A percentile compares a stretch with the other conserved stretches of the same genome.
phyloP scores from a whole-genome alignment of 1,139 yeast genomes.

The Yamadazyma blattariae region DNA sequence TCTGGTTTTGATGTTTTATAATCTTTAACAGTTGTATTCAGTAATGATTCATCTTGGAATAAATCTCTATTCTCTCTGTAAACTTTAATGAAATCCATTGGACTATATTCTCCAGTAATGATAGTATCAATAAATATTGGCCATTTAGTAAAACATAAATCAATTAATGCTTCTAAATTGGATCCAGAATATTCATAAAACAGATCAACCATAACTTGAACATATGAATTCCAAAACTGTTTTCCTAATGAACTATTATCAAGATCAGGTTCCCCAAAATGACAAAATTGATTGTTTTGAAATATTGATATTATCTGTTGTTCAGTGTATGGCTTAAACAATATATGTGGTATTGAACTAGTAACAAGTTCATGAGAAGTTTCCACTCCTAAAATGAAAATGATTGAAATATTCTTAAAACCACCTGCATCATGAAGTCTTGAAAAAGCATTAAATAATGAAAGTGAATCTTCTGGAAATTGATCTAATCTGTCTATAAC shows the following conservation, averaged over 20 bases:
- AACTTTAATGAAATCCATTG: slow-evolving; percentile 43
- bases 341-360: slow-evolving; percentile 47
- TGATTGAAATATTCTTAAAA: slow-evolving; percentile 27
- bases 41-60: slow-evolving; percentile 41
- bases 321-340: slow-evolving; percentile 45
- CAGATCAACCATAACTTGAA: slow-evolving; percentile 51
- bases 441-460: slow-evolving; percentile 44
- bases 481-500: slow-evolving; percentile 61
- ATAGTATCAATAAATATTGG: slow-evolving; percentile 46
- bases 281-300: slow-evolving; percentile 23
- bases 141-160: slow-evolving; percentile 49
- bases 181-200: slow-evolving; percentile 54
- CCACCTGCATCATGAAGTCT: slow-evolving; percentile 43
- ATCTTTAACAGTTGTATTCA: slow-evolving; percentile 29
- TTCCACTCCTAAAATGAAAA: slow-evolving; percentile 37
- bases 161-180: slow-evolving; percentile 41
- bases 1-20: slow-evolving; percentile 24
- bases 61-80: slow-evolving; percentile 43
- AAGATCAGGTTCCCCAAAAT: slow-evolving; percentile 16
- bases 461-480: slow-evolving; percentile 47
- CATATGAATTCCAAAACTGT: slow-evolving; percentile 48
- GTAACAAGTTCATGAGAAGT: slow-evolving; percentile 48
- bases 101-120: slow-evolving; percentile 23
- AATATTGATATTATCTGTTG: slow-evolving; percentile 39
- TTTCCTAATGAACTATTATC: slow-evolving; percentile 14